A percentile compares a stretch with the other conserved stretches of the same genome.
Evolutionary conservation across 805 yeast species (phyloP).

Genomic region (Brettanomyces custersianus): DNA sequence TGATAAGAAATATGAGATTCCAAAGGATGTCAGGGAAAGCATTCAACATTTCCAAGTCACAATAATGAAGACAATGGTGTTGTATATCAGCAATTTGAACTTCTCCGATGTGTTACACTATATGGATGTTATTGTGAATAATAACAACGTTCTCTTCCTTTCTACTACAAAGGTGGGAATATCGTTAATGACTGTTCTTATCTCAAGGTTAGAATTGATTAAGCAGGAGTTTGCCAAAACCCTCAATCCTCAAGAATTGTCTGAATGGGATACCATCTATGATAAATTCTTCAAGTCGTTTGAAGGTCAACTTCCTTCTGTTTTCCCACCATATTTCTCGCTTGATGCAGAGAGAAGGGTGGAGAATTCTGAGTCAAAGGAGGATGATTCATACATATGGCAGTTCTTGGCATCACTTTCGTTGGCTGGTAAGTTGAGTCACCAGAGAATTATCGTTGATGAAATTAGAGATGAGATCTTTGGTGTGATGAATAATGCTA

Average conservation of each 20-base stretch:
- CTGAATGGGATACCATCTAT: constrained; percentile 73
- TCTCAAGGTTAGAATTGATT: constrained; percentile 86
- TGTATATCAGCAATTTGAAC: constrained; percentile 72
- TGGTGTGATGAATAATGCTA: constrained; percentile 75
- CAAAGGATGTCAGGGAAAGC: constrained; percentile 45
- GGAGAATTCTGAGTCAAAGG: constrained; percentile 25
- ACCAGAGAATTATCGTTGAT: constrained; percentile 89
- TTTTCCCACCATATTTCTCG: constrained; percentile 66
- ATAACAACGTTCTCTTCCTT: constrained; percentile 63
- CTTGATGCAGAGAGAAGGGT: constrained; percentile 23
- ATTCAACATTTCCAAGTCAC: constrained; percentile 74
- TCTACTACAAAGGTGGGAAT: constrained; percentile 71
- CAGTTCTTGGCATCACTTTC: constrained; percentile 93
- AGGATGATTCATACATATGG: constrained; percentile 87
- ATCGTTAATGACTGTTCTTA: constrained; percentile 78
- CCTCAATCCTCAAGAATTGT: constrained; percentile 44
- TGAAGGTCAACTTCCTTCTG: constrained; percentile 65
- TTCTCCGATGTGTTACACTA: constrained; percentile 73
- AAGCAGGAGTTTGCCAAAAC: constrained; percentile 60
- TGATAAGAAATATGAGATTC: constrained; percentile 33
- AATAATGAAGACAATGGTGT: constrained; percentile 75
- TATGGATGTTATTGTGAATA: constrained; percentile 58
- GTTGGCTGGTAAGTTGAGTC: constrained; percentile 79
- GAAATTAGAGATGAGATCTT: constrained; percentile 91
- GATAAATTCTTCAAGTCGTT: constrained; percentile 72